Percentiles rank a stretch among this genome's conserved stretches.
Evolutionary conservation across 2,329 filamentous ascomycete genomes (phyloP).

Genomic region (Fusarium falciforme): DNA sequence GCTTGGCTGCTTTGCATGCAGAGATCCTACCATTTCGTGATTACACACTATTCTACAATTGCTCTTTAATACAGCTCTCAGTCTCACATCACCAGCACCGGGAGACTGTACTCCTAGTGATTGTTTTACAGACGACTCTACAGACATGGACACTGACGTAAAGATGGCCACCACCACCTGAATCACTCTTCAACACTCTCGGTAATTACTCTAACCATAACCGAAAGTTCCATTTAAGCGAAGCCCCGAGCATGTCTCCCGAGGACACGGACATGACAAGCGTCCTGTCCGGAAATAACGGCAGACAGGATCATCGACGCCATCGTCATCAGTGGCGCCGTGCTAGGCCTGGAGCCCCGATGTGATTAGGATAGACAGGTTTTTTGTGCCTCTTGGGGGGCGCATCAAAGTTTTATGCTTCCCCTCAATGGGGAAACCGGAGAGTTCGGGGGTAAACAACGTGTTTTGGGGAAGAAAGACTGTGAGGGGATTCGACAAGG

Average conservation of each 20-base stretch:
- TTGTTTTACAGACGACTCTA: background rate
- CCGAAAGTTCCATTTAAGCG: slow-evolving; percentile 35
- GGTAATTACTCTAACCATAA: slow-evolving; percentile 1
- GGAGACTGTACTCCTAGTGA: background rate
- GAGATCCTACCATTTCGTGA: background rate
- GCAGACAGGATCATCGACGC: background rate
- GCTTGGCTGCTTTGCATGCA: background rate
- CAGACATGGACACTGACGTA: background rate
- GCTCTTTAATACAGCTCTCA: background rate
- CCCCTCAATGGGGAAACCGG: slow-evolving; percentile 26
- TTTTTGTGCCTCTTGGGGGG: background rate
- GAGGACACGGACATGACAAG: background rate
- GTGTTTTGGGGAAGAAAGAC: slow-evolving; percentile 3
- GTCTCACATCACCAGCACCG: background rate
- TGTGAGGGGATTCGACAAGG: slow-evolving; percentile 29
- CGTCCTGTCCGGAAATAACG: slow-evolving; percentile 35
- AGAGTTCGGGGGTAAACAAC: background rate
- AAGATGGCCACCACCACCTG: background rate
- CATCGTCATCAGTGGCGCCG: slow-evolving; percentile 23
- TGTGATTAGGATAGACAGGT: background rate
- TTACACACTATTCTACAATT: background rate
- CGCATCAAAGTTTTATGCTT: slow-evolving; percentile 30
- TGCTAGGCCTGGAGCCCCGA: slow-evolving; percentile 7
- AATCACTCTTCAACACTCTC: background rate
- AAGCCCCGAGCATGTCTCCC: slow-evolving; percentile 23